These are phyloP conservation scores for Astragalus membranaceus DNA, from an alignment of 306 rosid species.

Conservation along the genomic window DNA sequence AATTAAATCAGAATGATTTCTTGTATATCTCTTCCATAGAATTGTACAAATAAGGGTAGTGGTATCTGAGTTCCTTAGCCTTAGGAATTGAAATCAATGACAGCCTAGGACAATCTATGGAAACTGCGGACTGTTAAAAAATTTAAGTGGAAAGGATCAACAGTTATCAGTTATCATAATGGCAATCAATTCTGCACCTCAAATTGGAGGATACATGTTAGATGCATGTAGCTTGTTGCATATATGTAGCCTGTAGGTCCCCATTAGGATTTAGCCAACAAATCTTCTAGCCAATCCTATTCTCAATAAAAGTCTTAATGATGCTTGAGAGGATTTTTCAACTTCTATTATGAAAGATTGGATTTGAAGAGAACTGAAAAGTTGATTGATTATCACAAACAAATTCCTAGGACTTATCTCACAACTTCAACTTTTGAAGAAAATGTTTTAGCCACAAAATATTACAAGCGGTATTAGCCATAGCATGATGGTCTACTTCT, in stretches of 20 bases:
- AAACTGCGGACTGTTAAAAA: not conserved
- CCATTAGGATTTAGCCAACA: not conserved
- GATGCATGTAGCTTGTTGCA: not conserved
- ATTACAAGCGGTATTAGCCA: no score
- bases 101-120: not conserved
- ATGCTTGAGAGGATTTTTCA: not conserved
- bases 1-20: not conserved
- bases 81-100: not conserved
- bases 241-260: not conserved
- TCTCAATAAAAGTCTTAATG: not conserved
- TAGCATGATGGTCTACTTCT: no score
- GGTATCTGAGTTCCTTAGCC: not conserved
- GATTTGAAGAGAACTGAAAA: no score
- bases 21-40: not conserved
- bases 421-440: no score
- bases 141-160: not conserved
- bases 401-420: no score
- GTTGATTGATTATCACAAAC: no score
- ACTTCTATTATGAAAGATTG: no score
- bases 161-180: not conserved
- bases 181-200: not conserved
- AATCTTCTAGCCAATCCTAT: not conserved
- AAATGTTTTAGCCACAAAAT: no score
- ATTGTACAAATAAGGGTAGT: not conserved
- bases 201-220: not conserved